Percentiles rank a stretch among this genome's conserved stretches.
Conservation (phyloP, 148 eudicot species). For the Tetragonia tetragonoides region DNA sequence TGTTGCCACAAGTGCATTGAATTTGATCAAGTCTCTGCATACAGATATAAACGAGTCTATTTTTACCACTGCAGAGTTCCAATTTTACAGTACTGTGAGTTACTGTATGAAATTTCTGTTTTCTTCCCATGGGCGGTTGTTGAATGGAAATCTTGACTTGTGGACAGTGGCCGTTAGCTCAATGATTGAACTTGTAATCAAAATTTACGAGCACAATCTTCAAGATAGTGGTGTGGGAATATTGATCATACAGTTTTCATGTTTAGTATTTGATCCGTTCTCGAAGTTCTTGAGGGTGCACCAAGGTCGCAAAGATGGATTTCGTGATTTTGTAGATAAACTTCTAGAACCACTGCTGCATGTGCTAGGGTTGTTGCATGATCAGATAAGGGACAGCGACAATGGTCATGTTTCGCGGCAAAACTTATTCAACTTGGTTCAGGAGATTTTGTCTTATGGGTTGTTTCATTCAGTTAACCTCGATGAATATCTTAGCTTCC, state of each 20-base stretch:
- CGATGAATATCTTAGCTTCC: constrained; percentile 78
- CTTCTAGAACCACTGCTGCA: constrained; percentile 74
- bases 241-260: constrained; percentile 45
- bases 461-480: constrained; percentile 81
- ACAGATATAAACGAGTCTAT: constrained; percentile 17
- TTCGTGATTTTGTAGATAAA: constrained; percentile 71
- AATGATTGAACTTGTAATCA: constrained; percentile 51
- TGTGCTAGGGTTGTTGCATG: constrained; percentile 43
- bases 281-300: constrained; percentile 71
- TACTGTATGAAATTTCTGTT: constrained; percentile 58
- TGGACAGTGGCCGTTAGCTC: constrained; percentile 57
- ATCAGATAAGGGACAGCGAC: constrained; percentile 24
- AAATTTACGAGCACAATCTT: constrained; percentile 32
- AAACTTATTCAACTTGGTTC: constrained; percentile 40
- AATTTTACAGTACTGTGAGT: constrained; percentile 42
- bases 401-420: constrained; percentile 23
- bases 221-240: constrained; percentile 40
- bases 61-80: constrained; percentile 27
- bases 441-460: constrained; percentile 71
- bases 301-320: constrained; percentile 71
- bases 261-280: constrained; percentile 73
- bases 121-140: constrained; percentile 54
- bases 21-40: constrained; percentile 26
- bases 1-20: constrained; percentile 41
- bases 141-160: constrained; percentile 67